Evolutionary conservation across 768 basidiomycete species (phyloP).

Genomic region (Kwoniella dejecticola): DNA sequence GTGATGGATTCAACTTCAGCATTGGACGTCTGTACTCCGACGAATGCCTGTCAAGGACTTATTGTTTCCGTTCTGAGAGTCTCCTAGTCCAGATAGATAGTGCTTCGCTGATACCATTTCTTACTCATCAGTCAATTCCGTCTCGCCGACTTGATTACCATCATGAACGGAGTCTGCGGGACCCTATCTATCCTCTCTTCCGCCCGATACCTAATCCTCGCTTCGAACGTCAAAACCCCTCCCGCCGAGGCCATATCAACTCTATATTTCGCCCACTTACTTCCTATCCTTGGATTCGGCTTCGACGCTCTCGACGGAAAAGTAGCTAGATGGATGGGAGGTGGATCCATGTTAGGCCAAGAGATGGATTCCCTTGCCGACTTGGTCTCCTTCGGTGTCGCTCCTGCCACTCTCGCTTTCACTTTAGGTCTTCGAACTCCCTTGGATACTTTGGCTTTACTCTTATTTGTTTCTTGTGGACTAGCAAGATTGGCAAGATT

Average conservation of each 20-base stretch:
- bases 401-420: constrained; percentile 90
- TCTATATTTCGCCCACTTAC: constrained; percentile 72
- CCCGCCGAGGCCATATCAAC: constrained; percentile 81
- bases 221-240: constrained; percentile 84
- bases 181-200: constrained; percentile 92
- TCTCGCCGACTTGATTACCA: constrained; percentile 94
- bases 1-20: too few species aligned
- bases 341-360: constrained; percentile 92
- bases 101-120: background rate
- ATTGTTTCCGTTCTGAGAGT: too few species aligned
- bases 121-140: constrained; percentile 77
- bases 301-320: constrained; percentile 99
- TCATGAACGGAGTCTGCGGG: constrained; percentile 98
- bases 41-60: too few species aligned
- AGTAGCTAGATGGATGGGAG: constrained; percentile 95
- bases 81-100: background rate
- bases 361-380: constrained; percentile 97
- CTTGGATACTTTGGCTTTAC: constrained; percentile 81
- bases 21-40: too few species aligned
- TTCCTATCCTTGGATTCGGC: constrained; percentile 90
- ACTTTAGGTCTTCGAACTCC: constrained; percentile 86
- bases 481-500: constrained; percentile 95
- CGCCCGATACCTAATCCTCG: constrained; percentile 78
- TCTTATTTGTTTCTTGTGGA: constrained; percentile 92
- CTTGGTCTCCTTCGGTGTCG: constrained; percentile 96